These are phyloP conservation scores for Asterophora parasitica DNA, from an alignment of 768 basidiomycete genomes.

Conservation along the genomic window DNA sequence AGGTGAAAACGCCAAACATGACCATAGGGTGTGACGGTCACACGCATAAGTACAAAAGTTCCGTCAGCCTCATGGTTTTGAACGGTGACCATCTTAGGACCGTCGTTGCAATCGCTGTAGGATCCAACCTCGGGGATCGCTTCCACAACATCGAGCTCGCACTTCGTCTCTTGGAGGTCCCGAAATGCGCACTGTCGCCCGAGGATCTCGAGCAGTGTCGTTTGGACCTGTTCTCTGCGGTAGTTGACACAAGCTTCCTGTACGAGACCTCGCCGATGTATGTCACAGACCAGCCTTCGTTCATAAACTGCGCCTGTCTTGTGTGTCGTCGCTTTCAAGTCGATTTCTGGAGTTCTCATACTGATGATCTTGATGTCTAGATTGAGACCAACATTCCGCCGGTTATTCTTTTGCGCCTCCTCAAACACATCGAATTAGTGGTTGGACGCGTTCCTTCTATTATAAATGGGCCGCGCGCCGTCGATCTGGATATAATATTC, in stretches of 20 bases:
- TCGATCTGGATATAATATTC: constrained; percentile 85
- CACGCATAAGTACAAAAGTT: too few species aligned
- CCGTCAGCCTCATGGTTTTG: too few species aligned
- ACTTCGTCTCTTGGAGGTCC: constrained; percentile 62
- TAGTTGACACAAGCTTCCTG: constrained; percentile 81
- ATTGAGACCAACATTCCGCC: constrained; percentile 71
- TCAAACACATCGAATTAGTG: constrained; percentile 68
- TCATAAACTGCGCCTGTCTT: constrained; percentile 88
- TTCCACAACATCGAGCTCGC: constrained; percentile 80
- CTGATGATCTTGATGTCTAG: constrained; percentile 34
- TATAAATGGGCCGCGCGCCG: constrained; percentile 81
- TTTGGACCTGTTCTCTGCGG: constrained; percentile 25
- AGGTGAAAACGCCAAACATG: too few species aligned
- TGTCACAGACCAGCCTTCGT: constrained; percentile 81
- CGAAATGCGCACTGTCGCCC: constrained; percentile 24
- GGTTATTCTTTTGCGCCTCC: constrained; percentile 45
- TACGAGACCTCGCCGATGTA: constrained; percentile 98
- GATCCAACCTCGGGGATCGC: constrained; percentile 87
- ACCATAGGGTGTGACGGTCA: too few species aligned
- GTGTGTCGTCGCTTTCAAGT: constrained; percentile 40
- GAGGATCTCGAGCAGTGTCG: constrained; percentile 12
- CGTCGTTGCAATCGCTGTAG: constrained; percentile 68
- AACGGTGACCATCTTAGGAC: too few species aligned
- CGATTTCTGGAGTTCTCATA: neutral
- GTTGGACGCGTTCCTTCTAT: constrained; percentile 79